Evolutionary conservation across 345 rosid genomes (phyloP), one percentile per base, ranked within the genome.

Genomic region (Aurinia saxatilis): DNA sequence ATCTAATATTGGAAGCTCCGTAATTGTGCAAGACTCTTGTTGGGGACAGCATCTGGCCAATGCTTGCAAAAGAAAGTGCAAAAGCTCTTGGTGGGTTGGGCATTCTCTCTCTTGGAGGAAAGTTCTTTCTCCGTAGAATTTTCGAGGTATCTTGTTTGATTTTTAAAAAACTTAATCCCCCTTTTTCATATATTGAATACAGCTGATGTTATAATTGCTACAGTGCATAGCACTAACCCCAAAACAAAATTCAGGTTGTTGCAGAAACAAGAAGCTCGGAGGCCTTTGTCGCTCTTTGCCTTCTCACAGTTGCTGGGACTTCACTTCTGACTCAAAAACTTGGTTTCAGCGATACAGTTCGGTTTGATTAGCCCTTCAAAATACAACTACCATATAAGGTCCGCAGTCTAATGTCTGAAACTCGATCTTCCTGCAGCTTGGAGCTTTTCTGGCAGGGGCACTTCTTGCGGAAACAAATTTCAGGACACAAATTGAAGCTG

Each of bases 391-490:
- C 59, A 50, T 50, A 39, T 71, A 60, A 27, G 18, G n/a, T 55
- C 51, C 11, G 61, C 30, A 38, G 29, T 48, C 37, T 45, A 29
- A 6, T 69, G 29, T 46, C 50, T 18, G 46, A 4, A 33, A 54
- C 30, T 46, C 19, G 2, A 30, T 21, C 25, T 42, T 41, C 63
- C 45, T 75, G 61, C 80, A 93, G 99, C 97, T 93, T 63, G 99
- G 97, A 78, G 97, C 99, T 47, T 93, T 93, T 81, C 79, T 93
- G 60, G 97, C 99, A 34, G 99, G 96, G 56, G 99, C 97, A 62
- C 63, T 93, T 55, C 58, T 93, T 66, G 99, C 97, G 8, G 98
- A 92, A 84, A 89, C 97, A 63, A 93, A 89, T 80, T 89, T 87
- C 66, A 68, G 96, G 45, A 93, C 97, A 54, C 99, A 93, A 74